phyloP scores from a whole-genome alignment of 2,329 filamentous ascomycete genomes.

The Colletotrichum lindemuthianum region DNA sequence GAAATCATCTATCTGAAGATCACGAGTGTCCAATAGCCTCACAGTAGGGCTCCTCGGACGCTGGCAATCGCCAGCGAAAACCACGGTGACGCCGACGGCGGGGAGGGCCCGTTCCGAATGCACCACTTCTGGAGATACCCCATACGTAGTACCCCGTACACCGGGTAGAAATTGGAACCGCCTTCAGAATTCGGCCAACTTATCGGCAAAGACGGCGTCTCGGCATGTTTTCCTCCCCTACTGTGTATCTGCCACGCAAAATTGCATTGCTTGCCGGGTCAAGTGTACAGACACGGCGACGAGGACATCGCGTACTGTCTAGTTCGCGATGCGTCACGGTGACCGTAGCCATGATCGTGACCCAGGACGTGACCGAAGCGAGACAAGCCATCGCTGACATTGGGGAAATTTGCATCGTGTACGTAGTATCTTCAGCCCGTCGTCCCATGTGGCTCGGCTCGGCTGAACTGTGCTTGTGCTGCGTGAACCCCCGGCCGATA shows the following conservation, averaged over 20 bases:
- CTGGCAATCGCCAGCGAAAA: background rate
- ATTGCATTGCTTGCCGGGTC: too few relatives aligned
- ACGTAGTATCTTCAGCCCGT: background rate
- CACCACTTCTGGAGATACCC: conserved; percentile 8
- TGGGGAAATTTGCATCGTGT: background rate
- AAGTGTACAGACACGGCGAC: too few relatives aligned
- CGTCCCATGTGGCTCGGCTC: conserved; percentile 15
- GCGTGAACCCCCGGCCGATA: conserved; percentile 19
- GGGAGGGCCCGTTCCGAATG: conserved; percentile 23
- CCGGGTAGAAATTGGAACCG: conserved; percentile 10
- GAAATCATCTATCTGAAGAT: conserved; percentile 16
- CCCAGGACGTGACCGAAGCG: too few relatives aligned
- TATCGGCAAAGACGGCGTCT: too few relatives aligned
- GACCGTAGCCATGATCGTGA: too few relatives aligned
- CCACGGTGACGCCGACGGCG: conserved; percentile 23
- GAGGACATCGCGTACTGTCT: too few relatives aligned
- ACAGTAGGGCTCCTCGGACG: background rate
- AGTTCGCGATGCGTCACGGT: too few relatives aligned
- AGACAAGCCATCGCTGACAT: too few relatives aligned
- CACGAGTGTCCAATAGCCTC: background rate
- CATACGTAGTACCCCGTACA: background rate
- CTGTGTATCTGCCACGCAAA: too few relatives aligned
- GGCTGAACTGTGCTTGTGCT: background rate
- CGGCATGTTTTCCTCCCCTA: too few relatives aligned
- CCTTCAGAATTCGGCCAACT: background rate